phyloP scores from a whole-genome alignment of 805 yeast genomes.

The Ascoidea asiatica region DNA sequence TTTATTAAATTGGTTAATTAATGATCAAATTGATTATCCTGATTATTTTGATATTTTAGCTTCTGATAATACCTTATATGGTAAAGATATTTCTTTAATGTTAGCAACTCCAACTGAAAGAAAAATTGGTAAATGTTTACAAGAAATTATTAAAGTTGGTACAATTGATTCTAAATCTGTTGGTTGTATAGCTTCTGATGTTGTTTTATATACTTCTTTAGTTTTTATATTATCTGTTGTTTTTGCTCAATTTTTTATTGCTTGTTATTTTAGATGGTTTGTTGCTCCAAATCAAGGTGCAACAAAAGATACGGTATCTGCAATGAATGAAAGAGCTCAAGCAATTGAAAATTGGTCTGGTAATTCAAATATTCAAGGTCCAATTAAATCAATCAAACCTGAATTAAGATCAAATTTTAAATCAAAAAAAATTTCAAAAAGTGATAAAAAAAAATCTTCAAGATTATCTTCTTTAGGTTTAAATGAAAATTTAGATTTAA shows the following conservation, averaged over 20 bases:
- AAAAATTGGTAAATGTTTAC: slow-evolving; percentile 64
- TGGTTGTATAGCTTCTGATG: slow-evolving; percentile 86
- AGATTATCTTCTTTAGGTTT: slow-evolving; percentile 20
- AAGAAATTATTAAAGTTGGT: slow-evolving; percentile 83
- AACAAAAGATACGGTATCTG: slow-evolving; percentile 38
- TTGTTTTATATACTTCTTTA: slow-evolving; percentile 70
- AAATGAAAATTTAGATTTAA: slow-evolving; percentile 21
- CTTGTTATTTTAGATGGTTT: slow-evolving; percentile 83
- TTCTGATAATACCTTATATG: slow-evolving; percentile 40
- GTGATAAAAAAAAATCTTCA: slow-evolving; percentile 12
- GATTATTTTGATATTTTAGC: slow-evolving; percentile 50
- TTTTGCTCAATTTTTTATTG: slow-evolving; percentile 62
- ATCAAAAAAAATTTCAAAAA: slow-evolving; percentile 4
- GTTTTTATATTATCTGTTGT: slow-evolving; percentile 79
- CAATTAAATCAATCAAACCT: slow-evolving; percentile 36
- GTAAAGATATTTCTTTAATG: slow-evolving; percentile 71
- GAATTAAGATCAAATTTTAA: slow-evolving; percentile 32
- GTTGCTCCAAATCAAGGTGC: slow-evolving; percentile 77
- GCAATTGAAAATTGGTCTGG: slow-evolving; percentile 82
- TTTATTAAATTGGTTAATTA: slow-evolving; percentile 61
- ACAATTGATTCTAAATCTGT: slow-evolving; percentile 77
- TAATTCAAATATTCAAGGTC: slow-evolving; percentile 36
- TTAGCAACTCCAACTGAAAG: slow-evolving; percentile 54
- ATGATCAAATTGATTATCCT: slow-evolving; percentile 62
- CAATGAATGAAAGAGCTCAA: slow-evolving; percentile 48